These are phyloP conservation scores for Aspergillus sp. DNA, from an alignment of 2,329 filamentous ascomycete genomes.

Conservation along the genomic window DNA sequence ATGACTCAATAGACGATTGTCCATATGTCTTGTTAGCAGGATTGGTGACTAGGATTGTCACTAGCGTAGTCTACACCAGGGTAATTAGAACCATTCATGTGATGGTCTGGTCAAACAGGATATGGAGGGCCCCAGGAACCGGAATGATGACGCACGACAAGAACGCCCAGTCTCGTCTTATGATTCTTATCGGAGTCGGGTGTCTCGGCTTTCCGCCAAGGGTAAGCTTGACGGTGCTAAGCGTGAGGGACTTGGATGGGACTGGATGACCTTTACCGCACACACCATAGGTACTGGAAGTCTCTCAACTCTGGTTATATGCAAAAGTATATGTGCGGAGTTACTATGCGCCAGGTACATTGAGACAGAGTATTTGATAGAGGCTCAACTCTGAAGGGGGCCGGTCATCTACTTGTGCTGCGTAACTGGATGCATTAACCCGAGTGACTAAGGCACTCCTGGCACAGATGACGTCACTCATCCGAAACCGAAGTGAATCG, in stretches of 20 bases:
- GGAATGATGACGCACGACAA: slow-evolving; percentile 4
- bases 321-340: no score
- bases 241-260: neutral
- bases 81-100: neutral
- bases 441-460: neutral
- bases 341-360: neutral
- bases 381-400: neutral
- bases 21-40: neutral
- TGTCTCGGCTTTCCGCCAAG: slow-evolving; percentile 1
- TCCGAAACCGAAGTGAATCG: neutral
- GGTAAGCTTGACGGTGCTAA: neutral
- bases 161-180: neutral
- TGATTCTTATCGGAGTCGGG: neutral
- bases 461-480: neutral
- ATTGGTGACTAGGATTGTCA: neutral
- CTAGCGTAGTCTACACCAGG: neutral
- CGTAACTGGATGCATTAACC: neutral
- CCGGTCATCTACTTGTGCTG: neutral
- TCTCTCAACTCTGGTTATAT: no score
- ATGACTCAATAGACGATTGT: slow-evolving; percentile 14
- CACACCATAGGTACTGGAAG: no score
- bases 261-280: no score
- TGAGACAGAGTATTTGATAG: neutral
- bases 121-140: neutral
- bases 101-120: neutral